Percentiles rank a stretch among this genome's conserved stretches.
These are phyloP conservation scores for Kwoniella sp. DNA, from an alignment of 768 basidiomycete species.

Conservation along the genomic window DNA sequence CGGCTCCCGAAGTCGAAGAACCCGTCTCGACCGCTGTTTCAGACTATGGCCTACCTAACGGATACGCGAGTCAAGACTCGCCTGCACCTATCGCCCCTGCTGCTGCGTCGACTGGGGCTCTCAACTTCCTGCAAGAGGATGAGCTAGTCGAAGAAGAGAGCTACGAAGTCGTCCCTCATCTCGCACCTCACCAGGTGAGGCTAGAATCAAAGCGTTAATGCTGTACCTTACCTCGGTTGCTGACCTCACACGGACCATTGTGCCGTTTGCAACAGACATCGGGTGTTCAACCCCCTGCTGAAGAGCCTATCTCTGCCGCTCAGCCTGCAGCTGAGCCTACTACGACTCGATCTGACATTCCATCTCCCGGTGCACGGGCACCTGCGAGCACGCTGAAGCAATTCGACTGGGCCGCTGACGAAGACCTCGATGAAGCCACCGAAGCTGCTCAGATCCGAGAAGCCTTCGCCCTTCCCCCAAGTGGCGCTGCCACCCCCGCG, in stretches of 20 bases:
- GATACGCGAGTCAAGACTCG: neutral
- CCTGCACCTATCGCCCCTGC: neutral
- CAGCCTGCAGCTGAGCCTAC: neutral
- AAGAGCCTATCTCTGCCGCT: neutral
- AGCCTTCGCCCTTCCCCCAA: slow-evolving; percentile 20
- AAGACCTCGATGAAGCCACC: slow-evolving; percentile 24
- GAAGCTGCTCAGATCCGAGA: slow-evolving; percentile 25
- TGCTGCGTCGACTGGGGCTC: slow-evolving; percentile 5
- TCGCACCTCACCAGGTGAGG: slow-evolving; percentile 35
- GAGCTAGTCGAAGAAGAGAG: slow-evolving; percentile 33
- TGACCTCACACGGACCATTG: neutral
- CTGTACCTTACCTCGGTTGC: no score
- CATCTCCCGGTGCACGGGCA: neutral
- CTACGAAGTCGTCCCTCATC: slow-evolving; percentile 27
- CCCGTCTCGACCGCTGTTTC: slow-evolving; percentile 11
- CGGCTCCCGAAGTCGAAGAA: slow-evolving; percentile 14
- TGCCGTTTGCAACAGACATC: slow-evolving; percentile 17
- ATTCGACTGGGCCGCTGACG: slow-evolving; percentile 30
- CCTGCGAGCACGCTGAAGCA: slow-evolving; percentile 1
- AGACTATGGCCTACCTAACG: slow-evolving; percentile 10
- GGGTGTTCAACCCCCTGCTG: slow-evolving; percentile 20
- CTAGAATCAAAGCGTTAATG: no score
- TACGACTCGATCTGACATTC: neutral
- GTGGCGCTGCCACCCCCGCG: slow-evolving; percentile 17
- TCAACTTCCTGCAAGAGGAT: slow-evolving; percentile 50